These are phyloP conservation scores for Aspergillus alliaceus DNA, from an alignment of 2,329 filamentous ascomycete genomes.

Conservation along the genomic window DNA sequence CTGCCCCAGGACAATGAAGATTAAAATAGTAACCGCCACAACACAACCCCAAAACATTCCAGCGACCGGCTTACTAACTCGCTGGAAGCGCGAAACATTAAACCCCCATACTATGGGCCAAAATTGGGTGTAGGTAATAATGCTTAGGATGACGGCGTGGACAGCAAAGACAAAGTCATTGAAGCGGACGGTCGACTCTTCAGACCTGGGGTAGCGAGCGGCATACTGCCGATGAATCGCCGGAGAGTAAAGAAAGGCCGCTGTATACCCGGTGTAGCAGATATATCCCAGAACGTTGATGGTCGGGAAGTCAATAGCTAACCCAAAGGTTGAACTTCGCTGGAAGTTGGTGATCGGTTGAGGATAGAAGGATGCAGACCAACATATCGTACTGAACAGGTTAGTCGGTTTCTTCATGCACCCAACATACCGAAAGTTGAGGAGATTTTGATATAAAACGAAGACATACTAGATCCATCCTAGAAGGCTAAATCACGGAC, in stretches of 20 bases:
- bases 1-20: conserved; percentile 43
- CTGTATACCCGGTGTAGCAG: conserved; percentile 72
- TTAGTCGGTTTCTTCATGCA: no score
- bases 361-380: conserved; percentile 91
- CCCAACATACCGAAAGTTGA: not conserved
- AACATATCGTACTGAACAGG: conserved; percentile 57
- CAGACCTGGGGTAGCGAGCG: conserved; percentile 68
- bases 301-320: conserved; percentile 83
- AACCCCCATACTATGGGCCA: conserved; percentile 74
- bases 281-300: conserved; percentile 65
- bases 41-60: conserved; percentile 71
- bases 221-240: conserved; percentile 81
- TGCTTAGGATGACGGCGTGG: conserved; percentile 73
- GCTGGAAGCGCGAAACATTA: conserved; percentile 54
- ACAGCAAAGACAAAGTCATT: conserved; percentile 89
- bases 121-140: conserved; percentile 76
- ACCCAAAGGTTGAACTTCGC: conserved; percentile 75
- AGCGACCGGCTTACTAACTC: conserved; percentile 62
- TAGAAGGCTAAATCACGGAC: conserved; percentile 56
- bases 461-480: conserved; percentile 68
- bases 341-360: conserved; percentile 79
- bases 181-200: conserved; percentile 78
- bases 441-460: not conserved
- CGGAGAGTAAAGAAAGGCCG: conserved; percentile 75
- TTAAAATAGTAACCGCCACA: conserved; percentile 38